phyloP scores from a whole-genome alignment of 2,329 filamentous ascomycete species.

The Aureobasidium sp. region DNA sequence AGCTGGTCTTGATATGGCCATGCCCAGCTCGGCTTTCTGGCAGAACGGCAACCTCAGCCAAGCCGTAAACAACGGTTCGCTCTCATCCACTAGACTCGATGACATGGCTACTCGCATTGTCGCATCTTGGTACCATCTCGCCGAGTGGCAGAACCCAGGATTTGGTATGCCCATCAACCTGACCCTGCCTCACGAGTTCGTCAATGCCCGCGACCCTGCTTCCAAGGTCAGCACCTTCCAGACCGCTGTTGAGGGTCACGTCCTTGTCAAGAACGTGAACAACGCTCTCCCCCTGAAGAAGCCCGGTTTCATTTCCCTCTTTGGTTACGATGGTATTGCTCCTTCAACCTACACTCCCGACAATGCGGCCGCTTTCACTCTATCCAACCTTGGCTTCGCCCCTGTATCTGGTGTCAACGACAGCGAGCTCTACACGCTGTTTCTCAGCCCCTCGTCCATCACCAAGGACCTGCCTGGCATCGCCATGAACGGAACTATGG shows the following conservation, averaged over 20 bases:
- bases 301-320: constrained; percentile 48
- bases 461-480: constrained; percentile 4
- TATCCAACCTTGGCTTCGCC: neutral
- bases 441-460: constrained; percentile 31
- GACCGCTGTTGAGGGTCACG: constrained; percentile 56
- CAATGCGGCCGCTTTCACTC: neutral
- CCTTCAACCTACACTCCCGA: constrained; percentile 5
- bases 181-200: constrained; percentile 41
- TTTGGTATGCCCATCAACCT: constrained; percentile 46
- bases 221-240: constrained; percentile 43
- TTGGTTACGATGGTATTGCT: constrained; percentile 49
- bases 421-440: constrained; percentile 12
- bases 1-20: constrained; percentile 60
- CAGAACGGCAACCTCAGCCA: constrained; percentile 38
- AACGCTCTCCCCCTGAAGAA: constrained; percentile 46
- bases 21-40: constrained; percentile 44
- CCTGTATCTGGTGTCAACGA: neutral
- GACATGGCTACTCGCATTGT: constrained; percentile 52
- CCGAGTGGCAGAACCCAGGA: constrained; percentile 33
- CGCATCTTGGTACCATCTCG: constrained; percentile 49
- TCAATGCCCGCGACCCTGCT: constrained; percentile 48
- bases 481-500: constrained; percentile 24
- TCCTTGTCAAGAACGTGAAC: constrained; percentile 55
- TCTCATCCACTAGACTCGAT: constrained; percentile 47
- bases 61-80: constrained; percentile 52